Base-by-base conservation (phyloP, 805 yeast species). In the Hanseniaspora thailandica region DNA sequence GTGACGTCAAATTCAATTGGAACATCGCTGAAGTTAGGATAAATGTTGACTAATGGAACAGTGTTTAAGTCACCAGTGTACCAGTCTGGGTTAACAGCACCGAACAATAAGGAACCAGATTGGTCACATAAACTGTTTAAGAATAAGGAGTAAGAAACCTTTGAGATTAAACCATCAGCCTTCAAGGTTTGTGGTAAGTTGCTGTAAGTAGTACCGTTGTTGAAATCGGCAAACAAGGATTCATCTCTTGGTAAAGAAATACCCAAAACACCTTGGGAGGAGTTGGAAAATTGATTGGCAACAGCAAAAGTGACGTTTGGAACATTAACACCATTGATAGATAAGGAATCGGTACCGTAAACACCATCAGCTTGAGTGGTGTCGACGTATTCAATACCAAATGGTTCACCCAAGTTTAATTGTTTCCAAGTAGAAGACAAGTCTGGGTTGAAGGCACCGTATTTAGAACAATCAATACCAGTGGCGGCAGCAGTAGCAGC, bases 101-200 rank as follows among this genome's bases (percentile, higher is more conserved):
- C 76, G 55, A 72, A 66, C 10, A 72, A 56, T 1, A 73, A 55
- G n/a, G 73, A 65, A 1, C 86, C 87, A 8, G 69, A 56, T 10
- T 60, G 51, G 2, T 75, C 65, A 31, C 64, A 64, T n/a, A 63
- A 57, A 9, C 67, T 66, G 58, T 78, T 75, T 62, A 84, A 69
- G 60, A 71, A 83, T 55, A 84, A 67, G 0, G 86, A 80, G 63
- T 80, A 82, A 1, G 74, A 76, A 31, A 71, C 68, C 50, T 74
- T 73, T 44, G 71, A 59, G 55, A 77, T 81, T 35, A 75, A 59
- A 0, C 85, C 85, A 55, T 74, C 75, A 28, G 68, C 62, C 41
- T 72, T 77, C 68, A 84, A 63, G 58, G 74, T 73, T 49, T 68
- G 57, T 0, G 90, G 90, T 38, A 83, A 63, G 62, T 83, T 83